These are phyloP conservation scores for Phoenix roebelenii DNA, from an alignment of 176 grass and related monocot species.

Conservation along the genomic window DNA sequence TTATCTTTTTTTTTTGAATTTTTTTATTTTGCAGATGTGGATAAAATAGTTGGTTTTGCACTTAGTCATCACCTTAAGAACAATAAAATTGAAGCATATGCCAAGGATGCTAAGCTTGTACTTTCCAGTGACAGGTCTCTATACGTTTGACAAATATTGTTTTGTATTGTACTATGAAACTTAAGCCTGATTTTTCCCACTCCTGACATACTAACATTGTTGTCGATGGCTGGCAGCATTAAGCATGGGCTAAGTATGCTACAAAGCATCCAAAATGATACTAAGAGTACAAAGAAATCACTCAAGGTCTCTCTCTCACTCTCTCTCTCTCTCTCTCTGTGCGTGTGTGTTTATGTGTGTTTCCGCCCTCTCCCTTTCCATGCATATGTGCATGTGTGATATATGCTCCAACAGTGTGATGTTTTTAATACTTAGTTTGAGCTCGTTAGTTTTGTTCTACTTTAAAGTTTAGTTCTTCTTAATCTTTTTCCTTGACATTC, in stretches of 20 bases:
- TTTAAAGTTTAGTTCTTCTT: not conserved
- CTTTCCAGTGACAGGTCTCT: constrained; percentile 55
- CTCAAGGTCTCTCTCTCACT: constrained; percentile 51
- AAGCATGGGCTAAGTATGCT: constrained; percentile 86
- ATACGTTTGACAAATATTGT: not conserved
- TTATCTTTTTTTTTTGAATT: not conserved
- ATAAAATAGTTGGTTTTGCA: constrained; percentile 90
- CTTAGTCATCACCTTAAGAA: constrained; percentile 87
- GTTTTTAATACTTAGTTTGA: too few species aligned
- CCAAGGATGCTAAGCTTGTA: constrained; percentile 73
- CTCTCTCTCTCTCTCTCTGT: not conserved
- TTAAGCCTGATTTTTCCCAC: not conserved
- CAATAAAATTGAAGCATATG: constrained; percentile 35
- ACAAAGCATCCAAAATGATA: constrained; percentile 88
- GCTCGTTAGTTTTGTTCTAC: not conserved
- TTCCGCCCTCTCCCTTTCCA: too few species aligned
- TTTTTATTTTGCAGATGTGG: constrained; percentile 57
- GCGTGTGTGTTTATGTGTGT: too few species aligned
- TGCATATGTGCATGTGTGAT: too few species aligned
- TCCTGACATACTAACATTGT: constrained; percentile 10
- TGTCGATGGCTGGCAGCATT: constrained; percentile 41
- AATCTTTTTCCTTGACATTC: not conserved
- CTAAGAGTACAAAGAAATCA: constrained; percentile 89
- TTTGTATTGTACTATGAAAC: too few species aligned
- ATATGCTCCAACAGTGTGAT: too few species aligned